Base-by-base conservation (phyloP, 768 basidiomycete species). In the Suillus clintonianus region DNA sequence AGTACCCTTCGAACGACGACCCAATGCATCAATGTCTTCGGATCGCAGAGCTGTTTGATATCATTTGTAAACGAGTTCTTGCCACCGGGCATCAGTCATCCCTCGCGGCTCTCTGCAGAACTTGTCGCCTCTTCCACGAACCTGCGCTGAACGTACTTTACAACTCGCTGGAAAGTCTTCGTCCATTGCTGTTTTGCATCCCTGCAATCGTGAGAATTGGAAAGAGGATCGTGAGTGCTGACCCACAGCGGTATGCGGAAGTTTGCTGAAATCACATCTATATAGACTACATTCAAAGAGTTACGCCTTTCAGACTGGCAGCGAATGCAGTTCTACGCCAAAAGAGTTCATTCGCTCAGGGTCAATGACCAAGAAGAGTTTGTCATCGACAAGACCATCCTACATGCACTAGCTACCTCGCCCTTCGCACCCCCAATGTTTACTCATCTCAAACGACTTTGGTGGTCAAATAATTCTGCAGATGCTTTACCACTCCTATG, bases 401-500 rank as follows among this genome's bases (percentile, higher is more conserved):
- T 56, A 39, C 55, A 24, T 24, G 55, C 15, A 24, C 15, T 56
- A 37, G 55, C 55, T 39, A 37, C 15, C 24, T 39, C 59, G n/a
- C 30, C 59, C n/a, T 32, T 53, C 34, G 13, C 59, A 32, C 34
- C 47, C 19, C 47, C 48, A 3, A 24, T 60, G 47, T 60, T 60
- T 15, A 14, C 59, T 27, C 27, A n/a, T 53, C 59, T 60, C 59
- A 43, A 36, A 60, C 42, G 42, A 13, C 41, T 60, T 19, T 47
- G 32, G 41, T 60, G 59, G 59, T 60, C 59, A 5, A 17, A 55
- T 41, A 36, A 55, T 60, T 53, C 30, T 32, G 34, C 27, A 60
- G n/a, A 53, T 60, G 59, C 59, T 22, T 30, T 60, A 32, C 59
- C 59, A 17, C 11, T 60, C 34, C 17, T 60, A 11, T 53, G 47